Conservation (phyloP, 208 protist species). For the Angomonas ambiguus region DNA sequence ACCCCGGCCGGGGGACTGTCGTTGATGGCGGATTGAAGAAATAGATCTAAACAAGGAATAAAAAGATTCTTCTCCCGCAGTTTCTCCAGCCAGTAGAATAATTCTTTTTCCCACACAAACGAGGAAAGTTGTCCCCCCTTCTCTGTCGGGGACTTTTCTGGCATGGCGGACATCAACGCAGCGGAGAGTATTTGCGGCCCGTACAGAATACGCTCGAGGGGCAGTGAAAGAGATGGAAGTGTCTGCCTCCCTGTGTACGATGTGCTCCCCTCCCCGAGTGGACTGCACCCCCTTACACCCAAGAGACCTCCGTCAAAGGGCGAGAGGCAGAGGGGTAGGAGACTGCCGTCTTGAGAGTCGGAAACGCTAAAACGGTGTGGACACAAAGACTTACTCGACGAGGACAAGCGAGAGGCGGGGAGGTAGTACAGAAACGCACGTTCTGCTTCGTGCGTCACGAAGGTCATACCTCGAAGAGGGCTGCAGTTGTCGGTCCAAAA, state of each 20-base stretch:
- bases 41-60: constrained; percentile 49
- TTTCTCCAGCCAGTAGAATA: constrained; percentile 68
- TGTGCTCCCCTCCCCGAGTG: background rate
- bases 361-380: constrained; percentile 20
- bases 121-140: constrained; percentile 16
- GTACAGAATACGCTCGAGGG: constrained; percentile 35
- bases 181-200: constrained; percentile 49
- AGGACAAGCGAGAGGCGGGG: background rate
- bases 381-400: background rate
- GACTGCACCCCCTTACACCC: constrained; percentile 17
- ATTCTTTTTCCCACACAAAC: constrained; percentile 37
- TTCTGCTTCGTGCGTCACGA: constrained; percentile 28
- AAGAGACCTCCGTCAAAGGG: constrained; percentile 52
- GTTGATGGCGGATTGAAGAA: constrained; percentile 56
- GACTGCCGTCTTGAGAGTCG: constrained; percentile 26
- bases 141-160: background rate
- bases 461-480: constrained; percentile 24
- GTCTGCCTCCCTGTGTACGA: background rate
- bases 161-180: constrained; percentile 22
- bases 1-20: constrained; percentile 38
- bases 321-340: constrained; percentile 51
- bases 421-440: constrained; percentile 18
- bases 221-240: background rate
- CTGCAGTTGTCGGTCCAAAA: constrained; percentile 41
- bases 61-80: constrained; percentile 59